phyloP scores from a whole-genome alignment of 75 land plant genomes.

The Picea sitchensis region DNA sequence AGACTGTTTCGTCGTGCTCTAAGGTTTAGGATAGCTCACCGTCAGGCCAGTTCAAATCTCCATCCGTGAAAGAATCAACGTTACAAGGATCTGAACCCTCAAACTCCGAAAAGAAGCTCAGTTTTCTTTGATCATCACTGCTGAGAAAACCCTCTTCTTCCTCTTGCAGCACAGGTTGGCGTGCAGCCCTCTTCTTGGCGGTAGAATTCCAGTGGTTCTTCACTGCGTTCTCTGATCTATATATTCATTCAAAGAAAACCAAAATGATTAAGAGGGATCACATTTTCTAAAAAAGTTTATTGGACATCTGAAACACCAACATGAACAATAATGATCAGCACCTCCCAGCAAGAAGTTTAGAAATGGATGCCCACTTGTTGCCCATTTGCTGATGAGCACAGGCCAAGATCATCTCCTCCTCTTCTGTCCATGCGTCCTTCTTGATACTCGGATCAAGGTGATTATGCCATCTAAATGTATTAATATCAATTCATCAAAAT shows the following conservation, averaged over 20 bases:
- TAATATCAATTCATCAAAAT: no score
- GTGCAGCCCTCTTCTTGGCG: constrained; percentile 54
- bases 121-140: no score
- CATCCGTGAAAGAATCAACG: no score
- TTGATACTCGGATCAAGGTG: constrained; percentile 29
- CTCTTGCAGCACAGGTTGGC: no score
- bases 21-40: no score
- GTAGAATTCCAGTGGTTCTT: constrained; percentile 96
- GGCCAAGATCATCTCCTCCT: constrained; percentile 25
- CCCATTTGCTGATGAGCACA: constrained; percentile 18
- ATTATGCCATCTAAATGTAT: constrained; percentile 22
- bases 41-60: no score
- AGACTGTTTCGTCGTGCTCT: no score
- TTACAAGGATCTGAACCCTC: no score
- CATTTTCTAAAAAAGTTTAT: no score
- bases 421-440: constrained; percentile 30
- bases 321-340: not conserved
- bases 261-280: not conserved
- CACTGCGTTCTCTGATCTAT: constrained; percentile 86
- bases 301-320: not conserved
- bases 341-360: constrained; percentile 17
- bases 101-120: no score
- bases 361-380: constrained; percentile 34
- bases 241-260: not conserved
- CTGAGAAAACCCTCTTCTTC: no score